A percentile compares a stretch with the other conserved stretches of the same genome.
These are phyloP conservation scores for Fusarium sp. DNA, from an alignment of 2,329 filamentous ascomycete species.

Conservation along the genomic window DNA sequence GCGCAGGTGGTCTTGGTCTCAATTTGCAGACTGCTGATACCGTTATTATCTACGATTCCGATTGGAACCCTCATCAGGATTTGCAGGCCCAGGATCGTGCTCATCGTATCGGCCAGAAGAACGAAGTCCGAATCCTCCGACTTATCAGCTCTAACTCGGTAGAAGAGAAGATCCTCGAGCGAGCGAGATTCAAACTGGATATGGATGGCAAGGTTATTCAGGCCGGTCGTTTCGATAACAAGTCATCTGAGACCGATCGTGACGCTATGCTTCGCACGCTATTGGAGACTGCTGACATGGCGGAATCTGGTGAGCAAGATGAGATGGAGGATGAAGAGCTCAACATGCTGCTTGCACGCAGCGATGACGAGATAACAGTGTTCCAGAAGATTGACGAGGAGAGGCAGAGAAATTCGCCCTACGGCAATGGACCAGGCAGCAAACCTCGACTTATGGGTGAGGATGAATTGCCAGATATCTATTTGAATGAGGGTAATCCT, in stretches of 20 bases:
- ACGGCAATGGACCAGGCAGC: constrained; percentile 74
- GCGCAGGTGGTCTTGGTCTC: constrained; percentile 96
- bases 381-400: constrained; percentile 90
- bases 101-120: constrained; percentile 99
- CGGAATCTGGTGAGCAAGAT: constrained; percentile 80
- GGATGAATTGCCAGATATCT: constrained; percentile 91
- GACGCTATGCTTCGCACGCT: constrained; percentile 96
- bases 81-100: constrained; percentile 99
- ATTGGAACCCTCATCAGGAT: constrained; percentile 99
- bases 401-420: constrained; percentile 72
- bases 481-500: constrained; percentile 86
- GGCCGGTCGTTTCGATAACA: constrained; percentile 99
- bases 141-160: constrained; percentile 97
- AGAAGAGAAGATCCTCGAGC: constrained; percentile 97
- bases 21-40: constrained; percentile 98
- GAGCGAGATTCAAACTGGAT: constrained; percentile 96
- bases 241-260: constrained; percentile 97
- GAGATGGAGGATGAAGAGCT: constrained; percentile 99
- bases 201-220: constrained; percentile 99
- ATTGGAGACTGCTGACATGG: constrained; percentile 83
- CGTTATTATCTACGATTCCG: constrained; percentile 99
- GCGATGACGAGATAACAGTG: constrained; percentile 77
- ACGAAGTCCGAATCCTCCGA: constrained; percentile 95
- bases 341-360: constrained; percentile 92
- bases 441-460: constrained; percentile 89